These are phyloP conservation scores for Casuarina equisetifolia DNA, from an alignment of 306 rosid genomes.

Conservation along the genomic window DNA sequence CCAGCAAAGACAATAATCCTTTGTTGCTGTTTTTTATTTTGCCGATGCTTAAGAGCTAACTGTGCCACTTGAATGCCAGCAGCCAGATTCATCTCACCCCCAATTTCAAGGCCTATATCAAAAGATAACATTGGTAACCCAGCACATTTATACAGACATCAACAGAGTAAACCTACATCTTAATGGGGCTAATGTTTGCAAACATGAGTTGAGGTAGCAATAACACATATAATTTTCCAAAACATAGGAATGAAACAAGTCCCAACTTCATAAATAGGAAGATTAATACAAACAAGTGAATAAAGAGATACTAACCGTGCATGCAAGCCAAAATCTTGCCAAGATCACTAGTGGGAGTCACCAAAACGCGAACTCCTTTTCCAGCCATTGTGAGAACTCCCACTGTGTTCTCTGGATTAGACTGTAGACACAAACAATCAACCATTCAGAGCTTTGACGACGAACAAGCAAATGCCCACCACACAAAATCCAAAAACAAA, in stretches of 20 bases:
- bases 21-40: constrained; percentile 96
- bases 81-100: constrained; percentile 95
- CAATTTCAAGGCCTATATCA: constrained; percentile 75
- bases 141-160: background rate
- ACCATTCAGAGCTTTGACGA: constrained; percentile 12
- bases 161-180: background rate
- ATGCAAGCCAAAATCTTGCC: constrained; percentile 89
- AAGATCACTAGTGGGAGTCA: constrained; percentile 88
- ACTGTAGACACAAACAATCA: constrained; percentile 41
- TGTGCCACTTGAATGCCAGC: constrained; percentile 97
- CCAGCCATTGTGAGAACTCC: constrained; percentile 97
- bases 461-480: background rate
- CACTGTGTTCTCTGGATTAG: constrained; percentile 91
- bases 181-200: background rate
- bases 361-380: constrained; percentile 88
- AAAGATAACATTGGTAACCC: background rate
- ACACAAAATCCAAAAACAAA: background rate
- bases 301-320: constrained; percentile 63
- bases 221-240: background rate
- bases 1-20: constrained; percentile 92
- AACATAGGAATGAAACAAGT: background rate
- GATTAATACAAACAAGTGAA: background rate
- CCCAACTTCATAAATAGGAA: background rate
- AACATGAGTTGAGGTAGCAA: background rate
- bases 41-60: constrained; percentile 96